A percentile compares a stretch with the other conserved stretches of the same genome.
Evolutionary conservation across 345 rosid species (phyloP).

Genomic region (Xanthoceras sorbifolium): DNA sequence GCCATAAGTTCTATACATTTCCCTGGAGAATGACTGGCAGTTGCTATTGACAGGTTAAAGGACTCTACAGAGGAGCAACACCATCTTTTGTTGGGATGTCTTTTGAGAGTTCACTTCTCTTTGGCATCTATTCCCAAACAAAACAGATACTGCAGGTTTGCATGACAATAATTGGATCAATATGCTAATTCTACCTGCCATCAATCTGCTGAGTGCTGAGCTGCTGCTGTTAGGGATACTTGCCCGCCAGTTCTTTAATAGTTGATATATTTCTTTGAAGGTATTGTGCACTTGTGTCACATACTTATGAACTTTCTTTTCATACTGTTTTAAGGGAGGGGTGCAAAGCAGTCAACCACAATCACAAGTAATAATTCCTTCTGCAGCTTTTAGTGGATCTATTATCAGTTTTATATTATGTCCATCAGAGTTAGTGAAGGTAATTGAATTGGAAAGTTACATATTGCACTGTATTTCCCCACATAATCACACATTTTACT

Average conservation of each 20-base stretch:
- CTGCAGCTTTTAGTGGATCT: slow-evolving; percentile 90
- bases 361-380: slow-evolving; percentile 73
- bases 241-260: slow-evolving; percentile 10
- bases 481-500: slow-evolving; percentile 15
- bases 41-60: slow-evolving; percentile 63
- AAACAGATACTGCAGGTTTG: slow-evolving; percentile 75
- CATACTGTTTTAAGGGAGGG: slow-evolving; percentile 50
- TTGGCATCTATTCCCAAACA: slow-evolving; percentile 92
- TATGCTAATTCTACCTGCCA: slow-evolving; percentile 9
- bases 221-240: background rate
- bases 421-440: slow-evolving; percentile 92
- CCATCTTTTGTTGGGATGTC: slow-evolving; percentile 90
- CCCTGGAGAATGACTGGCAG: background rate
- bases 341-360: slow-evolving; percentile 51
- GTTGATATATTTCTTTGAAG: background rate
- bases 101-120: slow-evolving; percentile 87
- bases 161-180: slow-evolving; percentile 16
- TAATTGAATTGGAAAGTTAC: slow-evolving; percentile 23
- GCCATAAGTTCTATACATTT: slow-evolving; percentile 2
- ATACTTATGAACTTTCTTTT: slow-evolving; percentile 1
- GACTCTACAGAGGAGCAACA: slow-evolving; percentile 88
- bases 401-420: slow-evolving; percentile 85
- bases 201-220: slow-evolving; percentile 7
- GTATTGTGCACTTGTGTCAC: background rate
- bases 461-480: background rate